Evolutionary conservation across 345 rosid genomes (phyloP), one percentile per base, ranked within the genome.

Genomic region (Firmiana major): DNA sequence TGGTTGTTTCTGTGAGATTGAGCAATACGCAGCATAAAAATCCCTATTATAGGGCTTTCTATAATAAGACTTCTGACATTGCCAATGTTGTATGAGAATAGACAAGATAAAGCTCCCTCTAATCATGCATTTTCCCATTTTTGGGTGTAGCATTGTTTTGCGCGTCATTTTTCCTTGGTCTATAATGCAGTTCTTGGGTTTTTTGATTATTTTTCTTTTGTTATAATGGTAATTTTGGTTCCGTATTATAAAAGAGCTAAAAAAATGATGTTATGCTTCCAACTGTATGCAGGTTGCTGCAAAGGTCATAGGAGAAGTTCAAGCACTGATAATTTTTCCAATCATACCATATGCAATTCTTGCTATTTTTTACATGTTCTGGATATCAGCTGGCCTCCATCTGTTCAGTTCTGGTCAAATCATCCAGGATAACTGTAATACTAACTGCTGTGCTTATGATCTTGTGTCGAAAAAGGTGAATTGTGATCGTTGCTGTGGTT

Each of bases 281-380:
- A 22, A 79, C 49, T 75, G 69, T 76, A 3, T 80, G 74, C 90
- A 95, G 99, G 99, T 96, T 59, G 98, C 99, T 78, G 98, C 98
- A n/a, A 96, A 96, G 86, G 94, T 96, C 76, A 89, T 96, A 24
- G 97, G 98, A 80, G 99, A 96, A 89, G 98, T 92, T 79, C 98
- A 88, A 79, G 99, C 98, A 3, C 91, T 96, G 79, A 89, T 96
- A 59, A 88, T 96, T 66, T 96, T 90, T 83, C 98, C 99, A 2
- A 79, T 89, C 82, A 85, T 93, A 66, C 99, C 98, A 48, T 92
- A 89, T 74, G 81, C 75, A 1, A 80, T 92, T 79, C 97, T 96
- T 6, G 98, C 91, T 9, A 74, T 96, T 69, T 96, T 96, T 87
- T 96, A 91, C 79, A 93, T 96, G 99, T 87, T 93, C 86, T 96